Evolutionary conservation across 208 protist species (phyloP).

Genomic region (Crithidia expoeki): DNA sequence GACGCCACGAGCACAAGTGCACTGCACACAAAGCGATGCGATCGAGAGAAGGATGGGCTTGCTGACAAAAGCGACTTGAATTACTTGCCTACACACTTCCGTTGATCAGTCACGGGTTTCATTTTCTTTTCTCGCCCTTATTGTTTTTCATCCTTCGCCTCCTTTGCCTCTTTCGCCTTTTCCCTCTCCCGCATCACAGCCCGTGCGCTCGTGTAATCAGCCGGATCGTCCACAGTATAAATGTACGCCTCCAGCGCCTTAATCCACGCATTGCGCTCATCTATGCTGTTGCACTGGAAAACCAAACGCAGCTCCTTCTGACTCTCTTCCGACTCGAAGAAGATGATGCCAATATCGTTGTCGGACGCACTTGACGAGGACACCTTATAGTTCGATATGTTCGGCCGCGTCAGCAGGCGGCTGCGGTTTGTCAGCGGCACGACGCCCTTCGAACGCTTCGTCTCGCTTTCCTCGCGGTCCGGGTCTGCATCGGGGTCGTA

Average conservation of each 20-base stretch:
- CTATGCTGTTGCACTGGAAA: constrained; percentile 40
- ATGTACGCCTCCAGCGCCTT: constrained; percentile 48
- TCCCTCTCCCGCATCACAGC: constrained; percentile 11
- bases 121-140: too few species aligned
- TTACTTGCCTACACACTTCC: too few species aligned
- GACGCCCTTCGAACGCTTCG: constrained; percentile 36
- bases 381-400: constrained; percentile 41
- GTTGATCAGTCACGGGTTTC: too few species aligned
- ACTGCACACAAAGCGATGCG: too few species aligned
- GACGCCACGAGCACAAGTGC: too few species aligned
- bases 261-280: constrained; percentile 39
- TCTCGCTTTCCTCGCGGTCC: constrained; percentile 26
- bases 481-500: constrained; percentile 32
- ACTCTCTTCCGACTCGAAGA: constrained; percentile 38
- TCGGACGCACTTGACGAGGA: constrained; percentile 32
- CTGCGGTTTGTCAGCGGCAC: constrained; percentile 44
- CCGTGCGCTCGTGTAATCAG: constrained; percentile 33
- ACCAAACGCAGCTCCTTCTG: constrained; percentile 42
- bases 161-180: constrained; percentile 25
- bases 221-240: constrained; percentile 43
- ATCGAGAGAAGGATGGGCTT: too few species aligned
- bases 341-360: constrained; percentile 43
- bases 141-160: neutral
- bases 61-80: too few species aligned
- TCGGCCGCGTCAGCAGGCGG: constrained; percentile 42